Evolutionary conservation across 2,329 filamentous ascomycete genomes (phyloP).

Genomic region (Sclerotinia sclerotiorum): DNA sequence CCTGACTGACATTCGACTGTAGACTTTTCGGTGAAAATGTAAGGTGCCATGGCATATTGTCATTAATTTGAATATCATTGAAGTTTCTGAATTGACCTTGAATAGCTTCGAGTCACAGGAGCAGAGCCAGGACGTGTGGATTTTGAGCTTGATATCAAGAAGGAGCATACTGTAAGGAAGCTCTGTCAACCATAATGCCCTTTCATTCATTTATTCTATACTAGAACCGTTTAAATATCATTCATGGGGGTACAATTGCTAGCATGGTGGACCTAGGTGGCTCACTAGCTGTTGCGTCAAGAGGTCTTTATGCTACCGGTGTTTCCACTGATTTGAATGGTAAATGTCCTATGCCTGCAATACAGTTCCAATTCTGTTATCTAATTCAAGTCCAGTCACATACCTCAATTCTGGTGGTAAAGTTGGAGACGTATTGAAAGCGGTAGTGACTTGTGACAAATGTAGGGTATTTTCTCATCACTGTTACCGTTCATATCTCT

Average conservation of each 20-base stretch:
- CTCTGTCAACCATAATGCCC: background rate
- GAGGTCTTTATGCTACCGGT: slow-evolving; percentile 60
- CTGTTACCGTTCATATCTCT: background rate
- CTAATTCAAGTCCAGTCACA: slow-evolving; percentile 50
- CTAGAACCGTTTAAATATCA: slow-evolving; percentile 72
- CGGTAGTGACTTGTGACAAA: slow-evolving; percentile 60
- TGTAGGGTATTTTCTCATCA: slow-evolving; percentile 44
- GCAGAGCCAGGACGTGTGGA: slow-evolving; percentile 67
- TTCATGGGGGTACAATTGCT: slow-evolving; percentile 78
- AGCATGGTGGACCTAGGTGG: slow-evolving; percentile 70
- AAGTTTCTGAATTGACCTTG: slow-evolving; percentile 18
- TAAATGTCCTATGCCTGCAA: slow-evolving; percentile 35
- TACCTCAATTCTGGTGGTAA: slow-evolving; percentile 60
- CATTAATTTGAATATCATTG: background rate
- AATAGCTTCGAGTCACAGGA: slow-evolving; percentile 64
- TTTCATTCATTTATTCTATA: background rate
- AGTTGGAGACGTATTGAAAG: slow-evolving; percentile 56
- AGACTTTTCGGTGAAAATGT: slow-evolving; percentile 42
- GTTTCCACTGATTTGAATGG: slow-evolving; percentile 66
- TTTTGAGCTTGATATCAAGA: slow-evolving; percentile 73
- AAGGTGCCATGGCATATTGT: slow-evolving; percentile 14
- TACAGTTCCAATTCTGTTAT: background rate
- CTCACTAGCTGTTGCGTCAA: slow-evolving; percentile 64
- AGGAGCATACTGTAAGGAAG: slow-evolving; percentile 67
- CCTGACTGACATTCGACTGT: slow-evolving; percentile 19